Evolutionary conservation across 2,329 filamentous ascomycete genomes (phyloP), one percentile per base, ranked within the genome.

Genomic region (Bipolaris bicolor): DNA sequence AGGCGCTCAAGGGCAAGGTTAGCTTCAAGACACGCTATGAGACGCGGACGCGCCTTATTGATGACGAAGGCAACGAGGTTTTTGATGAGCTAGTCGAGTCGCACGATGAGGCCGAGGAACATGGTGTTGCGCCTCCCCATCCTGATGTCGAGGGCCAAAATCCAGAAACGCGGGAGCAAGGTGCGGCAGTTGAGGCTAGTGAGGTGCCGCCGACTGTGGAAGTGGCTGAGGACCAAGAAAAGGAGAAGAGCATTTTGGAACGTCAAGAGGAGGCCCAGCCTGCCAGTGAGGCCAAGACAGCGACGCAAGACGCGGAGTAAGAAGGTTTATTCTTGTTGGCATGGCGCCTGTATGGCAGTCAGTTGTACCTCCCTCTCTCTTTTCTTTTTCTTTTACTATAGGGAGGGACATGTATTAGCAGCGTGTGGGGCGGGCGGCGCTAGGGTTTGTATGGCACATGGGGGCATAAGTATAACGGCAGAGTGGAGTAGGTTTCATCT

Each of bases 21-120:
- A 91, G 92, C 70, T 97, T 99, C 80, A 88, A 96, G 80, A 98
- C 95, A 11, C 90, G 89, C 65, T 97, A 97, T 75, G 94, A 98
- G 82, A 97, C 94, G n/a, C 86, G 90, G 63, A 97, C 92, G 7
- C 88, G 91, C 56, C 78, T 98, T 54, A 83, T 97, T 39, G 92
- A 97, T 76, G 86, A 85, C 50, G 76, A 87, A 41, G 95, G 93
- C 58, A 92, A 93, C 64, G 90, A 96, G 72, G 78, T 97, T n/a
- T 74, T 77, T 51, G 78, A 81, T 53, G 78, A 74, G 18, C 66
- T 80, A 20, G 74, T 77, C 6, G 75, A 75, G 15, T 68, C 70
- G 11, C 70, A 70, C 37, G 73, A 67, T n/a, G 67, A 58, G 5
- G 67, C 65, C 2, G 71, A 73, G 43, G 68, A 66, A 31, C 57